Evolutionary conservation across 2,329 filamentous ascomycete genomes (phyloP).

Genomic region (Metarhizium anisopliae): DNA sequence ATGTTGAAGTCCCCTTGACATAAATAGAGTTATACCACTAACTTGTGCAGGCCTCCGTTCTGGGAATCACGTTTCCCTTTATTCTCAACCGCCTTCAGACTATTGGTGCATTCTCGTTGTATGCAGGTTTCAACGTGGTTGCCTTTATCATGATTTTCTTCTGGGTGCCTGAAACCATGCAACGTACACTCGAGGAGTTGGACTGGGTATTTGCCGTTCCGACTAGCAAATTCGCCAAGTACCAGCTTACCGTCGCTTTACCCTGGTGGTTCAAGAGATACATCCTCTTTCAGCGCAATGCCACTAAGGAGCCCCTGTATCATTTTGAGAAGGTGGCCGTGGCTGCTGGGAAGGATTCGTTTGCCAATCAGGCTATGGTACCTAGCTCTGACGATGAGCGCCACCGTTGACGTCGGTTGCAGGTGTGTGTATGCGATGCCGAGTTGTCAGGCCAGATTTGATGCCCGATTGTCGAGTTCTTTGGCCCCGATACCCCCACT

Average conservation of each 20-base stretch:
- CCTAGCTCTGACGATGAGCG: slow-evolving; percentile 1
- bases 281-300: slow-evolving; percentile 22
- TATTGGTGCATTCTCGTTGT: slow-evolving; percentile 36
- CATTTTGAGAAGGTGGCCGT: slow-evolving; percentile 21
- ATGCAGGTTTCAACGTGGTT: slow-evolving; percentile 46
- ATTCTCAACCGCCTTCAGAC: slow-evolving; percentile 28
- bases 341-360: not conserved
- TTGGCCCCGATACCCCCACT: no score
- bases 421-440: not conserved
- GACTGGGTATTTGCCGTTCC: slow-evolving; percentile 42
- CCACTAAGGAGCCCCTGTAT: slow-evolving; percentile 26
- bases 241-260: slow-evolving; percentile 24
- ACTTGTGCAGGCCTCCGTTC: slow-evolving; percentile 27
- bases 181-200: slow-evolving; percentile 39
- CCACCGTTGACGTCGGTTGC: not conserved
- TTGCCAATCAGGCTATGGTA: not conserved
- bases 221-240: slow-evolving; percentile 30
- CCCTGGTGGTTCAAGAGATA: slow-evolving; percentile 24
- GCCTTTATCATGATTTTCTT: slow-evolving; percentile 47
- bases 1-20: not conserved
- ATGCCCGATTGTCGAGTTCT: no score
- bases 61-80: slow-evolving; percentile 43
- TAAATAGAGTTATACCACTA: not conserved
- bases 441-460: no score
- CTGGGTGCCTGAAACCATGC: slow-evolving; percentile 44